Conservation (phyloP, 2,329 filamentous ascomycete species). For the Phaeosphaeria sp. region DNA sequence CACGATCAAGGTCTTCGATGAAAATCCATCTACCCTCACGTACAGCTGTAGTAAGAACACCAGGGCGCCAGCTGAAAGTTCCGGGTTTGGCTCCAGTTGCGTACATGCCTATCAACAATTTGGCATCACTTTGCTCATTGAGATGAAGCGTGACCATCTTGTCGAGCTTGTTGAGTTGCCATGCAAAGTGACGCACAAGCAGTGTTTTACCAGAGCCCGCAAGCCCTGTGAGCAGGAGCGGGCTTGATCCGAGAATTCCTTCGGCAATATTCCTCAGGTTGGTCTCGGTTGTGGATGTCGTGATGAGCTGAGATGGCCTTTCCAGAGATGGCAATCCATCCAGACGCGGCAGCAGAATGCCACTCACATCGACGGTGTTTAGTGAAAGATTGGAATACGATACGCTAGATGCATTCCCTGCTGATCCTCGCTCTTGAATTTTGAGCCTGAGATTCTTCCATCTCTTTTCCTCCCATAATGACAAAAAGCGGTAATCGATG, state of each 20-base stretch:
- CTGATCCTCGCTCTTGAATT: constrained; percentile 9
- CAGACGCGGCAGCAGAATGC: constrained; percentile 48
- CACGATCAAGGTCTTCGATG: constrained; percentile 94
- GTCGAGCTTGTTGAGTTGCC: constrained; percentile 76
- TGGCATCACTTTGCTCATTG: constrained; percentile 98
- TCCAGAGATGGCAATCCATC: constrained; percentile 36
- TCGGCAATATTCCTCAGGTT: constrained; percentile 76
- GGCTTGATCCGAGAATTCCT: constrained; percentile 70
- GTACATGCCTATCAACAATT: constrained; percentile 93
- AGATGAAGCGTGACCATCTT: constrained; percentile 93
- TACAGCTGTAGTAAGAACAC: constrained; percentile 91
- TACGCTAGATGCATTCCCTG: background rate
- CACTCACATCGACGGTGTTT: constrained; percentile 42
- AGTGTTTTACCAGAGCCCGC: constrained; percentile 92
- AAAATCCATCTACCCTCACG: constrained; percentile 95
- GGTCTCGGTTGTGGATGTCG: constrained; percentile 72
- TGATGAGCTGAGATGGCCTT: constrained; percentile 52
- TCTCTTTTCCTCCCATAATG: constrained; percentile 68
- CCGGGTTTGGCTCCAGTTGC: constrained; percentile 86
- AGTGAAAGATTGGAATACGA: constrained; percentile 34
- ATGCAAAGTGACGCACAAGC: constrained; percentile 80
- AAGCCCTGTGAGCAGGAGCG: constrained; percentile 81
- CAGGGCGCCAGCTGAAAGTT: constrained; percentile 89
- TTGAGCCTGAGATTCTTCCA: constrained; percentile 42
- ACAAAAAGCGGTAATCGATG: constrained; percentile 80